Evolutionary conservation across 2,329 filamentous ascomycete genomes (phyloP).

Genomic region (Fusarium sp.): DNA sequence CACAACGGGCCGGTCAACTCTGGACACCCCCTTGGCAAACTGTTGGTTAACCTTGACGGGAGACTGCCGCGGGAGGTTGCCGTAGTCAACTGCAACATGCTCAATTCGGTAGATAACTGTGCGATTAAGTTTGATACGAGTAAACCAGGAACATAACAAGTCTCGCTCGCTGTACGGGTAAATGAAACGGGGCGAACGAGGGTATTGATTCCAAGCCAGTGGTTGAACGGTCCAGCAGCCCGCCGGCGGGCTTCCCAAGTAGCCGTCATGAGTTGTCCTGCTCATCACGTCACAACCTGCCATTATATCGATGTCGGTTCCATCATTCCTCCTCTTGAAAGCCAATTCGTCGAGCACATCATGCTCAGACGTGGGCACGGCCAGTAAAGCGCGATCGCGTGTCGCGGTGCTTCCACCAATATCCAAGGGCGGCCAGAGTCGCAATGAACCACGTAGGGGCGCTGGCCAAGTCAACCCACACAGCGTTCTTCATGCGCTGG

Average conservation of each 20-base stretch:
- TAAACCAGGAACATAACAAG: constrained; percentile 21
- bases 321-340: constrained; percentile 9
- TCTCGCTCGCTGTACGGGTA: constrained; percentile 5
- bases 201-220: constrained; percentile 13
- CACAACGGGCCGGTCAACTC: neutral
- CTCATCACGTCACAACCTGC: neutral
- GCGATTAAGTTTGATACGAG: constrained; percentile 19
- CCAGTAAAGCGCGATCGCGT: constrained; percentile 68
- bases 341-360: neutral
- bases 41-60: constrained; percentile 16
- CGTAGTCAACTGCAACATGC: constrained; percentile 10
- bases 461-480: constrained; percentile 84
- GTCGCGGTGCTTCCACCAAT: constrained; percentile 70
- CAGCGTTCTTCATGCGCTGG: constrained; percentile 84
- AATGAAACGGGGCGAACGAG: constrained; percentile 10
- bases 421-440: constrained; percentile 64
- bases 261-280: constrained; percentile 9
- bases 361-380: constrained; percentile 63
- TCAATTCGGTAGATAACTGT: constrained; percentile 17
- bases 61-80: constrained; percentile 23
- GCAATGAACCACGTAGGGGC: constrained; percentile 78
- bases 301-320: neutral
- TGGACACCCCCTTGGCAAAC: neutral
- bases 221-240: constrained; percentile 12
- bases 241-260: constrained; percentile 26